Evolutionary conservation across 2,329 filamentous ascomycete genomes (phyloP), one percentile per base, ranked within the genome.

Genomic region (Talaromyces sp.): DNA sequence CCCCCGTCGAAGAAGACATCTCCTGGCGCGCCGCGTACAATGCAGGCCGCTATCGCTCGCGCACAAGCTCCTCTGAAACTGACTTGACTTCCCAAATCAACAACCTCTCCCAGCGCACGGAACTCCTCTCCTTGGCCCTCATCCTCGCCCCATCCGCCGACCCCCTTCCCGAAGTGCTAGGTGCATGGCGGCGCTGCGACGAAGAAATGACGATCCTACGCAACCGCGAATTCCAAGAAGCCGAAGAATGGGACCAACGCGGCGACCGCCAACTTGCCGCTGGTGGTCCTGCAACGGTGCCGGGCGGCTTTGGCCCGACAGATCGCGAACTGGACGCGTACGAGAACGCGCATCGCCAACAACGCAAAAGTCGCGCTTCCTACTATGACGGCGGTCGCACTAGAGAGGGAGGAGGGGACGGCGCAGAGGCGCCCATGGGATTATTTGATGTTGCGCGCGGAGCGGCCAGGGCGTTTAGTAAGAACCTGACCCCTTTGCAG

Each of bases 1-100:
- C 73, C 33, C 66, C 73, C 4, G 64, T 68, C 35, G 67, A 73
- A 65, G 86, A 88, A 69, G 84, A 88, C 66, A 80, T 85, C 33
- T 84, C 85, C 62, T 88, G 86, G 86, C 83, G 85, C 31, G 85
- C 86, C 37, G 86, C 86, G 14, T 84, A 87, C 70, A 80, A 82
- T 62, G 86, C 86, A 21, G 86, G 86, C 18, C 81, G 84, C 55
- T 82, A 86, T 74, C 79, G 81, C 58, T 69, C 60, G 72, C n/a
- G 57, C 16, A 65, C 65, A 69, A 37, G 37, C 16, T 31, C 70
- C 60, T 69, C 65, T 63, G 65, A 73, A 31, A 65, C 74, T 64
- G 65, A 69, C 67, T 69, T 79, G 33, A 73, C 73, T 64, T 68
- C 76, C 66, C 72, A 81, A 68, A 79, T 88, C 23, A 79, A 81